These are phyloP conservation scores for Lindgomyces ingoldianus DNA, from an alignment of 495 filamentous ascomycete species.

Conservation along the genomic window DNA sequence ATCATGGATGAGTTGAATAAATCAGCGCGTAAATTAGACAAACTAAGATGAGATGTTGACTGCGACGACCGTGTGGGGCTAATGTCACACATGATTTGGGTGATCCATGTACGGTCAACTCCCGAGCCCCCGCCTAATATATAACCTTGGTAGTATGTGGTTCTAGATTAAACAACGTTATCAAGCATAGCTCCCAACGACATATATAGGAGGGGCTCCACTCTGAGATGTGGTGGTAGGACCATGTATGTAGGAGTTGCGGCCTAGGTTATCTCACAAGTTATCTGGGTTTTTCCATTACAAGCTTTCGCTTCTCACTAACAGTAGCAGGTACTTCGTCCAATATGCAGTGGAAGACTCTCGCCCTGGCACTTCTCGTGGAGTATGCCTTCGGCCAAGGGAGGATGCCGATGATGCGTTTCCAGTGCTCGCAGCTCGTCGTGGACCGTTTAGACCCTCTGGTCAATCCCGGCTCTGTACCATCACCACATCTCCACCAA, in stretches of 20 bases:
- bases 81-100: conserved; percentile 11
- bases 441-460: conserved; percentile 31
- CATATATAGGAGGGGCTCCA: not conserved
- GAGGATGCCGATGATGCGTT: conserved; percentile 20
- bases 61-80: no score
- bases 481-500: conserved; percentile 34
- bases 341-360: conserved; percentile 27
- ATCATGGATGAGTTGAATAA: no score
- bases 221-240: not conserved
- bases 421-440: conserved; percentile 34
- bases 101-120: conserved; percentile 11
- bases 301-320: not conserved
- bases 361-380: conserved; percentile 19
- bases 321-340: not conserved
- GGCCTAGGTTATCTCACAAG: no score
- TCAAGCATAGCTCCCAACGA: conserved; percentile 8
- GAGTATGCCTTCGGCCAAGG: conserved; percentile 12
- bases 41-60: no score
- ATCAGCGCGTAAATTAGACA: no score
- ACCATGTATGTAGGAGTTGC: conserved; percentile 10
- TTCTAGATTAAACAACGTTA: conserved; percentile 24
- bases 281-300: not conserved
- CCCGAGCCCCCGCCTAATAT: conserved; percentile 19
- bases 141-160: not conserved
- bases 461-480: conserved; percentile 29